phyloP scores from a whole-genome alignment of 1,284 basidiomycete species.

The Tilletiaria anomala region DNA sequence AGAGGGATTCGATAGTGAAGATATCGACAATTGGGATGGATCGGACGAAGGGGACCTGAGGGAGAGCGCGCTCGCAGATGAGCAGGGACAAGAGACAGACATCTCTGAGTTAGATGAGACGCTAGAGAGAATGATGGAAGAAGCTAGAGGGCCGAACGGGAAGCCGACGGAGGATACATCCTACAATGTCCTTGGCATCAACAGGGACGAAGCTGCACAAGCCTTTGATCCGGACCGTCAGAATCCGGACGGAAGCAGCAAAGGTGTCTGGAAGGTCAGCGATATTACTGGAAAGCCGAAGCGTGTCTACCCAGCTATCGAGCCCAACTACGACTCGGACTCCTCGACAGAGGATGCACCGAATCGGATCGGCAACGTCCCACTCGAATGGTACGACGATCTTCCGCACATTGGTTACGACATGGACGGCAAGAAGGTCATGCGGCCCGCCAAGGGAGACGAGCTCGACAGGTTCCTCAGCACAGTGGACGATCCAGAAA shows the following conservation, averaged over 20 bases:
- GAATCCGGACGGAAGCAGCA: constrained; percentile 38
- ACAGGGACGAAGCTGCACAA: constrained; percentile 37
- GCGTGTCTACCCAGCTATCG: constrained; percentile 77
- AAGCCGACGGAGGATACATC: constrained; percentile 40
- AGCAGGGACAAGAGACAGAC: too few species aligned
- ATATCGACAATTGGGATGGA: too few species aligned
- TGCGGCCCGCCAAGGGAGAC: constrained; percentile 86
- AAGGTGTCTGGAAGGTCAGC: constrained; percentile 47
- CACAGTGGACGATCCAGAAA: constrained; percentile 77
- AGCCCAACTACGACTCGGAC: constrained; percentile 91
- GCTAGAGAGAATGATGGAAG: too few species aligned
- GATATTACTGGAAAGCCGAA: constrained; percentile 74
- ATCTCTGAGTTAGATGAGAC: too few species aligned
- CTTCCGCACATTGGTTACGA: constrained; percentile 98
- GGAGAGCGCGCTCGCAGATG: too few species aligned
- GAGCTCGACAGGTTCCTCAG: constrained; percentile 93
- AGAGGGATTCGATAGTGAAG: too few species aligned
- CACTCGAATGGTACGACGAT: constrained; percentile 98
- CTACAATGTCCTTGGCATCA: constrained; percentile 34
- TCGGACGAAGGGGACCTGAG: too few species aligned
- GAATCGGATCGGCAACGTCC: constrained; percentile 87
- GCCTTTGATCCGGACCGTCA: constrained; percentile 53
- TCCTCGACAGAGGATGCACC: constrained; percentile 88
- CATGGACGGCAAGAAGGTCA: constrained; percentile 82
- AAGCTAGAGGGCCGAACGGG: too few species aligned